A percentile compares a stretch with the other conserved stretches of the same genome.
Evolutionary conservation across 768 basidiomycete species (phyloP).

Genomic region (Termitomyces sp.): DNA sequence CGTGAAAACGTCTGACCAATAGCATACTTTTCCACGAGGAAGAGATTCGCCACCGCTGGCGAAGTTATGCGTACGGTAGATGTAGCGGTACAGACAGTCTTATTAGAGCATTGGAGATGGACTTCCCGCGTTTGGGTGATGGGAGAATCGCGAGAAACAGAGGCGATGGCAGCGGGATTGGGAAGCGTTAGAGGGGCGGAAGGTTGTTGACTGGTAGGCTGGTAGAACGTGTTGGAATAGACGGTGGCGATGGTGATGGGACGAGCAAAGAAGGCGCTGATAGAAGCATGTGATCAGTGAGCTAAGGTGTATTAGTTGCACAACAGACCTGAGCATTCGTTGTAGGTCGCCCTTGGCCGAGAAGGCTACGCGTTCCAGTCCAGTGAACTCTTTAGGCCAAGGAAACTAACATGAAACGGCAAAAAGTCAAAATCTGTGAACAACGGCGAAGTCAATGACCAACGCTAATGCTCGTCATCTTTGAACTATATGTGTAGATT

Average conservation of each 20-base stretch:
- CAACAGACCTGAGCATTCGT: slow-evolving; percentile 53
- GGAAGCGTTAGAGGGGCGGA: slow-evolving; percentile 27
- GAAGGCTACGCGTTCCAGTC: slow-evolving; percentile 65
- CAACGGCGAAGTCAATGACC: slow-evolving; percentile 3
- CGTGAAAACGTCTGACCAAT: slow-evolving; percentile 60
- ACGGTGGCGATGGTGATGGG: slow-evolving; percentile 56
- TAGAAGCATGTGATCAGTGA: neutral
- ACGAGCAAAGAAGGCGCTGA: slow-evolving; percentile 60
- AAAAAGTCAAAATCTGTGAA: neutral
- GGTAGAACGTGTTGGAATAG: slow-evolving; percentile 44
- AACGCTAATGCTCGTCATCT: slow-evolving; percentile 40
- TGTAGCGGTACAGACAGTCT: slow-evolving; percentile 57
- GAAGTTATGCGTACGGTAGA: slow-evolving; percentile 60
- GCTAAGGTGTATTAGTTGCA: neutral
- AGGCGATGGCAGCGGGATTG: slow-evolving; percentile 27
- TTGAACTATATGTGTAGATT: slow-evolving; percentile 39
- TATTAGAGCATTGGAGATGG: slow-evolving; percentile 50
- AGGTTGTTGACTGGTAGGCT: slow-evolving; percentile 18
- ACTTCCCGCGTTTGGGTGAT: slow-evolving; percentile 62
- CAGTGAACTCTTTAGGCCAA: slow-evolving; percentile 48
- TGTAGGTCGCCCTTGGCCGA: slow-evolving; percentile 70
- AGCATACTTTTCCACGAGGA: slow-evolving; percentile 36
- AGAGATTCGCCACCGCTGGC: slow-evolving; percentile 50
- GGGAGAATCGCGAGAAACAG: slow-evolving; percentile 42
- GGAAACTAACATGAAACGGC: slow-evolving; percentile 31